phyloP scores from a whole-genome alignment of 495 filamentous ascomycete genomes.

The Diplogelasinospora grovesii region DNA sequence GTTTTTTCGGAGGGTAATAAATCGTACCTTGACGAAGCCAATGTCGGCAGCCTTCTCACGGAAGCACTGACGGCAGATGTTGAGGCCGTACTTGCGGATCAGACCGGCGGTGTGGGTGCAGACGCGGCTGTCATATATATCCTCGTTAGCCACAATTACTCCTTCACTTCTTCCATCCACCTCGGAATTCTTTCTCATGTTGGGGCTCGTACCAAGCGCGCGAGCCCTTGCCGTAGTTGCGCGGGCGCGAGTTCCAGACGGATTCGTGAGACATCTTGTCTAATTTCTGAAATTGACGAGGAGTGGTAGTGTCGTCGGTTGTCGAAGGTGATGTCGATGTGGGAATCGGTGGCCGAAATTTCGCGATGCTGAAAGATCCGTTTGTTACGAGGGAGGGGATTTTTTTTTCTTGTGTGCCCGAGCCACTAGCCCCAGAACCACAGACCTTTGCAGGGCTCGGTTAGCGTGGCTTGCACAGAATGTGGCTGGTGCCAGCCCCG shows the following conservation, averaged over 20 bases:
- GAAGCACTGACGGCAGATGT: constrained; percentile 99
- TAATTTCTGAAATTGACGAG: constrained; percentile 7
- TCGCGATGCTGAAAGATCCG: not conserved
- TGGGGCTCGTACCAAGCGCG: constrained; percentile 66
- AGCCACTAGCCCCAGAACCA: too few relatives aligned
- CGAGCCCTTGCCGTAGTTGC: constrained; percentile 92
- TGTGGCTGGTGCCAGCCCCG: too few relatives aligned
- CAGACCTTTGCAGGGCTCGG: too few relatives aligned
- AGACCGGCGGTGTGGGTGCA: constrained; percentile 92
- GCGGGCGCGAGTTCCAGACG: constrained; percentile 98
- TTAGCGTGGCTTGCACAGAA: constrained; percentile 17
- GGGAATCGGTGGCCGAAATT: not conserved
- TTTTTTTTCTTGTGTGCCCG: constrained; percentile 23
- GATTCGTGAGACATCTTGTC: constrained; percentile 95
- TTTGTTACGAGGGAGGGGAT: constrained; percentile 18
- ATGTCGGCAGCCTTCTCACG: constrained; percentile 93
- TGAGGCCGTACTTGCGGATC: constrained; percentile 97
- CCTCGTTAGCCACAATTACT: not conserved
- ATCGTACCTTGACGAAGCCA: constrained; percentile 98
- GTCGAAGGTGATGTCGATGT: constrained; percentile 1
- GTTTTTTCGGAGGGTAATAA: too few relatives aligned
- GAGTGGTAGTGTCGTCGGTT: constrained; percentile 14
- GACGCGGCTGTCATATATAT: constrained; percentile 64
- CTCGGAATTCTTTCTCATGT: constrained; percentile 4
- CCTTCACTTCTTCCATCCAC: not conserved